Base-by-base conservation (phyloP, 208 protist species). In the Crithidia expoeki region DNA sequence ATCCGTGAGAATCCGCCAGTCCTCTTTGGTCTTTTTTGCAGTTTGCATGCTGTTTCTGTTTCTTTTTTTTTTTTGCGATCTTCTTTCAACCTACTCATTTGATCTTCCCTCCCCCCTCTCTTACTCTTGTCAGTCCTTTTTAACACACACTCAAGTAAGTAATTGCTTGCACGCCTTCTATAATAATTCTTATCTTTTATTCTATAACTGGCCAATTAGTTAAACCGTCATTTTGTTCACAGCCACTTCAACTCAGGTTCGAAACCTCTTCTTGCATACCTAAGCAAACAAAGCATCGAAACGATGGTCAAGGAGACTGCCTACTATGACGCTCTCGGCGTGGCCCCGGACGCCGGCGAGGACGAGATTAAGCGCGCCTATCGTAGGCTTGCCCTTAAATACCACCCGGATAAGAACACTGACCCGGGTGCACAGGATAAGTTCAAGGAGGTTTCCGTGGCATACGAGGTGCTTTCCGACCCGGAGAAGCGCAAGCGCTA, bases 391-490 rank as follows among this genome's bases (percentile, higher is more conserved):
- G 94, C 94, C 11, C 83, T 97, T n/a, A 96, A 98, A 81, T 98
- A 96, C 80, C 95, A 98, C 66, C 95, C 95, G 50, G 95, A 98
- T 59, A 97, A 97, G 83, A 95, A 97, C 68, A 93, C 86, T 53
- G 95, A 97, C 16, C 79, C 83, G 19, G 77, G 80, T 44, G 89
- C 89, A 21, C 84, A 93, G 76, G 88, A 98, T 40, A 98, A 96
- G 82, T 98, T 98, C 72, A 98, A 98, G 68, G 88, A 94, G 81
- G 97, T 99, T 58, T 97, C 90, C 32, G 83, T 97, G 28, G 99
- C 99, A 11, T 99, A 99, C 77, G 98, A 99, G 53, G 90, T 98
- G 32, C 90, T 99, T 19, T 94, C 83, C 33, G 97, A 99, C 68
- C 38, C 81, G 16, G 87, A 99, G 69, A 99, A 99, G 86, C 89